These are phyloP conservation scores for Artemisia tridentata DNA, from an alignment of 129 eudicot genomes.

Conservation along the genomic window DNA sequence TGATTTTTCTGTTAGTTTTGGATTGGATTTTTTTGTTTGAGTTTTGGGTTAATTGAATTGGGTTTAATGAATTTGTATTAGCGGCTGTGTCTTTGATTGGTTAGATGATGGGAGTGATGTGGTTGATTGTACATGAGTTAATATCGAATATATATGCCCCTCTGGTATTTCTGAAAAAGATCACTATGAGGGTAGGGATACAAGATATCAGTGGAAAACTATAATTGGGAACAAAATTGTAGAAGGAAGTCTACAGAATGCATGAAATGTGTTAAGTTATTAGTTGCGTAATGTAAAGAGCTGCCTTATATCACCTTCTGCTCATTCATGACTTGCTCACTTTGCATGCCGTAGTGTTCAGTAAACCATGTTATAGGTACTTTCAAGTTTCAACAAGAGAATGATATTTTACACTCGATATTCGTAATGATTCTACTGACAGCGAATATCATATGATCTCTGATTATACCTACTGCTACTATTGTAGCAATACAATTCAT, in stretches of 20 bases:
- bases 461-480: slow-evolving; percentile 1
- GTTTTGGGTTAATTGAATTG: too few relatives aligned
- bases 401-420: slow-evolving; percentile 1
- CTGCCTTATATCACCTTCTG: background rate
- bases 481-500: background rate
- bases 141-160: too few relatives aligned
- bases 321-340: background rate
- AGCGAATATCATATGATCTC: slow-evolving; percentile 5
- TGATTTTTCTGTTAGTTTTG: too few relatives aligned
- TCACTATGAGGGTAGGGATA: background rate
- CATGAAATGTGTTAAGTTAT: background rate
- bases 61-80: too few relatives aligned
- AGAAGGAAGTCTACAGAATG: background rate
- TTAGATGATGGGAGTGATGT: too few relatives aligned
- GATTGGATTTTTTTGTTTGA: too few relatives aligned
- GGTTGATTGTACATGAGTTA: too few relatives aligned
- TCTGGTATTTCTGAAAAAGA: too few relatives aligned
- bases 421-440: slow-evolving; percentile 6
- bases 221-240: background rate
- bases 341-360: background rate
- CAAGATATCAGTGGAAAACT: background rate
- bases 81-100: too few relatives aligned
- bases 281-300: background rate
- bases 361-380: background rate
- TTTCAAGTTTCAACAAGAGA: background rate